A percentile compares a stretch with the other conserved stretches of the same genome.
These are phyloP conservation scores for Teunomyces kruisii DNA, from an alignment of 805 yeast genomes.

Conservation along the genomic window DNA sequence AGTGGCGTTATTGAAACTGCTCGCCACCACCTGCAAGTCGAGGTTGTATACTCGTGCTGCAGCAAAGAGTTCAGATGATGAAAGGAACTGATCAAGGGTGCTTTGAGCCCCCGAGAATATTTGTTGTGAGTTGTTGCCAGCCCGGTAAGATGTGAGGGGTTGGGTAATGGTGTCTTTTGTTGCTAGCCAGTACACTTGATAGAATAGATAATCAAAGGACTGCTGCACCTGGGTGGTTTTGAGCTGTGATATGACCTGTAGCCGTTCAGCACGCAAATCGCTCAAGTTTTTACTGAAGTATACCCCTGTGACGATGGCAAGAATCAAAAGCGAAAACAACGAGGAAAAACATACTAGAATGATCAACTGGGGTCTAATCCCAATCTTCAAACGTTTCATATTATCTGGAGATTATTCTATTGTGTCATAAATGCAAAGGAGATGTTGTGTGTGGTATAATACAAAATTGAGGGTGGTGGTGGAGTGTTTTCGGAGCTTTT, in stretches of 20 bases:
- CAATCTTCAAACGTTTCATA: slow-evolving; percentile 49
- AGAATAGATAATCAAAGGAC: slow-evolving; percentile 58
- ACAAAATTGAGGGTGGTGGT: not conserved
- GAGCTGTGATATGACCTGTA: slow-evolving; percentile 75
- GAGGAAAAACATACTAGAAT: slow-evolving; percentile 69
- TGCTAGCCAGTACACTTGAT: slow-evolving; percentile 67
- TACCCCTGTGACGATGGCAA: slow-evolving; percentile 72
- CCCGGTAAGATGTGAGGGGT: slow-evolving; percentile 61
- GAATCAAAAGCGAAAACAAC: slow-evolving; percentile 62
- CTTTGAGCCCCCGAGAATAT: slow-evolving; percentile 43
- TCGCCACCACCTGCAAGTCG: slow-evolving; percentile 47
- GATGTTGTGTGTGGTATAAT: not conserved
- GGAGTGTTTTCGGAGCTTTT: not conserved
- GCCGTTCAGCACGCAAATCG: slow-evolving; percentile 63
- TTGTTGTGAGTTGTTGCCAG: slow-evolving; percentile 64
- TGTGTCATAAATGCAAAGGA: slow-evolving; percentile 3
- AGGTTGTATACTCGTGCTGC: slow-evolving; percentile 70
- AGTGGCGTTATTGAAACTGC: slow-evolving; percentile 26
- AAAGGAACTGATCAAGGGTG: slow-evolving; percentile 57
- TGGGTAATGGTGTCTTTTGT: slow-evolving; percentile 58
- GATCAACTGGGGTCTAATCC: slow-evolving; percentile 75
- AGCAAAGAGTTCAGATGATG: slow-evolving; percentile 61
- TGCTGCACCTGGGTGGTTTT: slow-evolving; percentile 80
- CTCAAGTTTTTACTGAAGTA: slow-evolving; percentile 67
- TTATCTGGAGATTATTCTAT: not conserved